Evolutionary conservation across 2,329 filamentous ascomycete species (phyloP).

Genomic region (Nigrospora osmanthi): DNA sequence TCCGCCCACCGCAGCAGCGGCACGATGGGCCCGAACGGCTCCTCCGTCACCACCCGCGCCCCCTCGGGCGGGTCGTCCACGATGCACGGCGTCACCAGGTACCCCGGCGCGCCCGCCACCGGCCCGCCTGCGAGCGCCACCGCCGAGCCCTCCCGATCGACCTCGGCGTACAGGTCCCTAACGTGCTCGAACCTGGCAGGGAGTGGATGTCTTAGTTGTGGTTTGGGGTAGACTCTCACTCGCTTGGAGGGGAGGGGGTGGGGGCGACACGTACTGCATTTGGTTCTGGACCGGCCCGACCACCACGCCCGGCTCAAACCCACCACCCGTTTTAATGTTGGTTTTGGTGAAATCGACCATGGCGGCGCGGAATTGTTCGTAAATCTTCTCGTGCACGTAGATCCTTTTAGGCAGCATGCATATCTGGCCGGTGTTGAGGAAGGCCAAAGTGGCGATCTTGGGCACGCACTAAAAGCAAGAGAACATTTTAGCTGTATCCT

Average conservation of each 20-base stretch:
- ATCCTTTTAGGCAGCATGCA: slow-evolving; percentile 46
- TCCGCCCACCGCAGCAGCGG: slow-evolving; percentile 34
- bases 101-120: slow-evolving; percentile 32
- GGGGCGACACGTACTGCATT: slow-evolving; percentile 45
- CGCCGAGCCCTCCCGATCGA: slow-evolving; percentile 37
- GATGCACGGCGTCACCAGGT: slow-evolving; percentile 50
- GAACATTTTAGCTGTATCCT: no score
- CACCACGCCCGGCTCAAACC: slow-evolving; percentile 20
- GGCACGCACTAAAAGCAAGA: background rate
- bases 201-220: no score
- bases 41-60: slow-evolving; percentile 46
- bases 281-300: slow-evolving; percentile 54
- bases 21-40: slow-evolving; percentile 43
- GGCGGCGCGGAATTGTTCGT: slow-evolving; percentile 37
- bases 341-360: slow-evolving; percentile 32
- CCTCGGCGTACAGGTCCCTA: slow-evolving; percentile 40
- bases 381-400: slow-evolving; percentile 50
- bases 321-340: slow-evolving; percentile 23
- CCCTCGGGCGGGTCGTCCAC: slow-evolving; percentile 51
- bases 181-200: slow-evolving; percentile 33
- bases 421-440: slow-evolving; percentile 17
- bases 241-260: slow-evolving; percentile 27
- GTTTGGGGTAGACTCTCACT: no score
- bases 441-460: background rate
- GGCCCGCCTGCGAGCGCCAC: slow-evolving; percentile 34